These are phyloP conservation scores for Claviceps africana DNA, from an alignment of 2,329 filamentous ascomycete species.

Conservation along the genomic window DNA sequence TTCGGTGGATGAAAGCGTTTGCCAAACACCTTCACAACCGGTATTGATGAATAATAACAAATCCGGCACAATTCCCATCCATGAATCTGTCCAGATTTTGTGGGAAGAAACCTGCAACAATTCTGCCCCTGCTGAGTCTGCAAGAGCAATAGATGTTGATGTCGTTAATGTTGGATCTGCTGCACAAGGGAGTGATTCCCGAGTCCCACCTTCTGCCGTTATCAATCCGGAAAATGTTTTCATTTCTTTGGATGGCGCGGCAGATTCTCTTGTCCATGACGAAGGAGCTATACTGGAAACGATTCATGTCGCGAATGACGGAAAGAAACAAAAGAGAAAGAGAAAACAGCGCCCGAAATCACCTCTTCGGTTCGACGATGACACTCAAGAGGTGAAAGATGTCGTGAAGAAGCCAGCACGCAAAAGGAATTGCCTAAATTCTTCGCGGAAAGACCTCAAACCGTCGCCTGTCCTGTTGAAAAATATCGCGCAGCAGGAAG, in stretches of 20 bases:
- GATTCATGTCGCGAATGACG: background rate
- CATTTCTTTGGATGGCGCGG: background rate
- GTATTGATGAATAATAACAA: background rate
- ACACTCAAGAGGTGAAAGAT: slow-evolving; percentile 14
- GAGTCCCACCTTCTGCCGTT: background rate
- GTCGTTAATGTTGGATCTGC: background rate
- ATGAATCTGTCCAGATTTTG: background rate
- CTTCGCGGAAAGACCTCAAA: background rate
- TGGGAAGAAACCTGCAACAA: background rate
- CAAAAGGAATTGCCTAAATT: background rate
- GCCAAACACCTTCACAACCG: background rate
- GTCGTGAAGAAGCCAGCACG: slow-evolving; percentile 1
- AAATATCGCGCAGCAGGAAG: background rate
- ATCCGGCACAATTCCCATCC: background rate
- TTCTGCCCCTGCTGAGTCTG: background rate
- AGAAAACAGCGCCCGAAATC: slow-evolving; percentile 21
- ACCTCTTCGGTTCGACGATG: slow-evolving; percentile 19
- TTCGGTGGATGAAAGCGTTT: background rate
- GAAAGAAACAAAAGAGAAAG: slow-evolving; percentile 8
- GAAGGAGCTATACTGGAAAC: background rate
- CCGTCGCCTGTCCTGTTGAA: background rate
- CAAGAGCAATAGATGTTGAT: background rate
- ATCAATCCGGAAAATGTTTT: background rate
- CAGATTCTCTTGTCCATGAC: background rate
- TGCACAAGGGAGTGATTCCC: background rate